Conservation (phyloP, 768 basidiomycete species). For the Tylopilus sp. region DNA sequence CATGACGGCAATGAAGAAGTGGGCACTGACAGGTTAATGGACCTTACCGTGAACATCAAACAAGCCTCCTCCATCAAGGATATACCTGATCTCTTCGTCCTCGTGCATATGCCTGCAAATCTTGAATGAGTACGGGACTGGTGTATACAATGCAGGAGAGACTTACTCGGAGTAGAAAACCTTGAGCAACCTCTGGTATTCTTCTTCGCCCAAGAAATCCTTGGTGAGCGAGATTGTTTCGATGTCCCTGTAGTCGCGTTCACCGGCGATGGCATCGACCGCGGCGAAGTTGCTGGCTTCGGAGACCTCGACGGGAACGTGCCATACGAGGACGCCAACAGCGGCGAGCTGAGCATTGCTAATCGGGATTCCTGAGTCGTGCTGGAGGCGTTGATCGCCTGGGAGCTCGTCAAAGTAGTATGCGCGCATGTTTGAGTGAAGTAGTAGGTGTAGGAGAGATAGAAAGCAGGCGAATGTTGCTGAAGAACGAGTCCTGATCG, state of each 20-base stretch:
- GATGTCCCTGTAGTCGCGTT: conserved; percentile 78
- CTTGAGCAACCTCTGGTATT: conserved; percentile 79
- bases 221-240: conserved; percentile 78
- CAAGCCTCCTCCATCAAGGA: conserved; percentile 83
- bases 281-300: conserved; percentile 39
- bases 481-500: background rate
- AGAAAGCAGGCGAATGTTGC: background rate
- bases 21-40: background rate
- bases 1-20: background rate
- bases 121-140: background rate
- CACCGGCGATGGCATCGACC: conserved; percentile 59
- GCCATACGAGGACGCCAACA: conserved; percentile 67
- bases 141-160: too few species aligned
- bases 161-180: conserved; percentile 80
- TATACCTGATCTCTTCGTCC: conserved; percentile 92
- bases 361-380: conserved; percentile 67
- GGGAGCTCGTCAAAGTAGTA: conserved; percentile 74
- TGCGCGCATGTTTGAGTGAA: conserved; percentile 51
- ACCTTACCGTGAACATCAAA: conserved; percentile 84
- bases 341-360: conserved; percentile 43
- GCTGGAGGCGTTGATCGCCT: conserved; percentile 78
- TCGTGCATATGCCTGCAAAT: conserved; percentile 81
- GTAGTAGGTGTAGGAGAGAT: background rate
- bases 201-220: conserved; percentile 69
- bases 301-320: conserved; percentile 55